Evolutionary conservation across 202 grass and related monocot species (phyloP).

Genomic region (Dendrocalamus latiflorus): DNA sequence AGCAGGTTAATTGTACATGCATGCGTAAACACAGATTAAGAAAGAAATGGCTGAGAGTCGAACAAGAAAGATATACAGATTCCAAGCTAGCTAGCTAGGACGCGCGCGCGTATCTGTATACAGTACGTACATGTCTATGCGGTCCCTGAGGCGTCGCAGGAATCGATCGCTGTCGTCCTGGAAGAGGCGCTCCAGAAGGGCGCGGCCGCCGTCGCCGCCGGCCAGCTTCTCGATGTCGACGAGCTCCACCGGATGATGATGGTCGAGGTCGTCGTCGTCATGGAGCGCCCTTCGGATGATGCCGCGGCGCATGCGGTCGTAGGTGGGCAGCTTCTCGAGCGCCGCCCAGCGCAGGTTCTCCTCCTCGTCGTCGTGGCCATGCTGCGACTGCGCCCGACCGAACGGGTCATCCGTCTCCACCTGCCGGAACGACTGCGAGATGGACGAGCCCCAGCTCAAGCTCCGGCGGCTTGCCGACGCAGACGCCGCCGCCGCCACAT

Average conservation of each 20-base stretch:
- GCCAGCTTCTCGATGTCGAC: conserved; percentile 55
- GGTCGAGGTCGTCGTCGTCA: background rate
- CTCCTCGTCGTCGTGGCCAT: conserved; percentile 50
- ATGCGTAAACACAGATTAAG: too few relatives aligned
- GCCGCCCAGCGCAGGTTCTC: conserved; percentile 89
- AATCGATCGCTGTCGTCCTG: conserved; percentile 70
- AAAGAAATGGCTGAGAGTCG: too few relatives aligned
- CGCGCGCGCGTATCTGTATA: too few relatives aligned
- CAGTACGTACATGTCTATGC: conserved; percentile 25
- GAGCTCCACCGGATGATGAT: background rate
- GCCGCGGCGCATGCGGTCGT: conserved; percentile 72
- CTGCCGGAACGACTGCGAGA: conserved; percentile 40
- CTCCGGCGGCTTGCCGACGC: conserved; percentile 37
- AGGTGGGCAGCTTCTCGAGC: conserved; percentile 93
- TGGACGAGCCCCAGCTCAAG: conserved; percentile 20
- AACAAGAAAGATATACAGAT: too few relatives aligned
- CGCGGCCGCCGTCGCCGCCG: conserved; percentile 21
- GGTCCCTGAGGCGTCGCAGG: conserved; percentile 37
- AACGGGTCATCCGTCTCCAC: conserved; percentile 49
- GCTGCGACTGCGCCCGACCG: conserved; percentile 1
- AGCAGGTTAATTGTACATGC: background rate
- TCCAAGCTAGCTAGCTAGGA: too few relatives aligned
- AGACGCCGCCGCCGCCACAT: background rate
- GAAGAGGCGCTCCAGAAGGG: conserved; percentile 60
- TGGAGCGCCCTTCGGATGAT: conserved; percentile 39